Conservation (phyloP, 371 early-diverging fungal genomes). For the Apophysomyces elegans region DNA sequence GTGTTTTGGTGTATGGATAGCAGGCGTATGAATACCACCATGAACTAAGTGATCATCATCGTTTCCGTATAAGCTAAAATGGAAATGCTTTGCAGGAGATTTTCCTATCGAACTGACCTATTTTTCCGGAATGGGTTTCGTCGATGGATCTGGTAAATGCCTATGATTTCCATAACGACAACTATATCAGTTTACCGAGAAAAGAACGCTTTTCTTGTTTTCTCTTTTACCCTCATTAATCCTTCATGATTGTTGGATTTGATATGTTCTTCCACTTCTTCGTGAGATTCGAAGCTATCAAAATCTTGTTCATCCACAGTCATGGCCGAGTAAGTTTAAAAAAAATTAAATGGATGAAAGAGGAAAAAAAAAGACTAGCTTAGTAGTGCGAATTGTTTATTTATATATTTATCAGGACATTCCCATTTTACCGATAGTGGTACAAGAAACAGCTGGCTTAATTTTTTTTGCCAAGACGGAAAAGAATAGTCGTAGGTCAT, state of each 20-base stretch:
- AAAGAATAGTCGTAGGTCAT: no score
- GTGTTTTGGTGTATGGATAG: conserved; percentile 21
- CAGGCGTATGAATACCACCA: conserved; percentile 36
- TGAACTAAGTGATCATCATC: conserved; percentile 13
- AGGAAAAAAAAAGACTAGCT: conserved; percentile 6
- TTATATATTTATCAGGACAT: not conserved
- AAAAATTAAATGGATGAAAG: conserved; percentile 11
- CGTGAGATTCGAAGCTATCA: conserved; percentile 6
- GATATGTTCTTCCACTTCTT: conserved; percentile 27
- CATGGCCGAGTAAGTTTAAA: conserved; percentile 2
- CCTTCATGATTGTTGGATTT: conserved; percentile 23
- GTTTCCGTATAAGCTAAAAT: not conserved
- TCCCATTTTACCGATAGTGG: not conserved
- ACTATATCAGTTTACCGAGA: no score
- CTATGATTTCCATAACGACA: not conserved
- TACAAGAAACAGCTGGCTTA: not conserved
- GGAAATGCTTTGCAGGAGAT: not conserved
- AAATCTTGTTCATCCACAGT: conserved; percentile 11
- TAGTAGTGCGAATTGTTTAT: not conserved
- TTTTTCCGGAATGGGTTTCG: conserved; percentile 21
- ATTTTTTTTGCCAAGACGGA: conserved; percentile 3
- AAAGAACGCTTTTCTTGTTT: no score
- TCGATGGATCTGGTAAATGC: conserved; percentile 23
- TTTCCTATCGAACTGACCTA: conserved; percentile 4
- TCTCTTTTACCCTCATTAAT: conserved; percentile 26